phyloP scores from a whole-genome alignment of 495 filamentous ascomycete genomes.

The Hyaloscypha bicolor region DNA sequence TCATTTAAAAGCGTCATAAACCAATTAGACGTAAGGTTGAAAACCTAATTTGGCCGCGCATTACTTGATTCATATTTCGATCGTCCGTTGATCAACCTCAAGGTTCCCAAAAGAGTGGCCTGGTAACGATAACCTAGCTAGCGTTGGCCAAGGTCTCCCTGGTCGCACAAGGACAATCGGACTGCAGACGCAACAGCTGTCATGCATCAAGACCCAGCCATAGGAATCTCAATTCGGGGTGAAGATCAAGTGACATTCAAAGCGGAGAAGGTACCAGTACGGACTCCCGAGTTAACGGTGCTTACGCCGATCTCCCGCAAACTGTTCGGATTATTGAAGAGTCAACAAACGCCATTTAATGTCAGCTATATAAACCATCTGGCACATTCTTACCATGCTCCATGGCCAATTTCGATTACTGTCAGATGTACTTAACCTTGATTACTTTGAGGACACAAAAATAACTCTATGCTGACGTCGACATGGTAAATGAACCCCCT shows the following conservation, averaged over 20 bases:
- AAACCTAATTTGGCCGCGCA: neutral
- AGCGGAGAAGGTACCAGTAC: neutral
- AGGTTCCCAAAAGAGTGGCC: neutral
- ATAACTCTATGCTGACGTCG: too few relatives aligned
- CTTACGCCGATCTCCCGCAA: neutral
- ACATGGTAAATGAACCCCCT: too few relatives aligned
- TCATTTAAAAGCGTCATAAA: neutral
- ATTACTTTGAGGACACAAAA: too few relatives aligned
- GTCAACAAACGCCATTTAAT: neutral
- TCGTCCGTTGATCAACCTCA: neutral
- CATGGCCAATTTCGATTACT: too few relatives aligned
- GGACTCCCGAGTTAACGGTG: neutral
- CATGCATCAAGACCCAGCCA: neutral
- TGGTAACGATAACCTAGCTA: neutral
- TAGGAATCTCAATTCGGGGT: neutral
- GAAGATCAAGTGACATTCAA: neutral
- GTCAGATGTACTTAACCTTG: too few relatives aligned
- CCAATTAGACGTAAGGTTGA: neutral
- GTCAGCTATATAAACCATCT: too few relatives aligned
- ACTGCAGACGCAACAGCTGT: neutral
- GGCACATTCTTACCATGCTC: too few relatives aligned
- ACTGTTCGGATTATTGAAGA: too few relatives aligned
- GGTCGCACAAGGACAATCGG: neutral
- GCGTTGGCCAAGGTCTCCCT: neutral
- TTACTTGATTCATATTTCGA: neutral